Evolutionary conservation across 805 yeast genomes (phyloP).

Genomic region (Candida michaelii): DNA sequence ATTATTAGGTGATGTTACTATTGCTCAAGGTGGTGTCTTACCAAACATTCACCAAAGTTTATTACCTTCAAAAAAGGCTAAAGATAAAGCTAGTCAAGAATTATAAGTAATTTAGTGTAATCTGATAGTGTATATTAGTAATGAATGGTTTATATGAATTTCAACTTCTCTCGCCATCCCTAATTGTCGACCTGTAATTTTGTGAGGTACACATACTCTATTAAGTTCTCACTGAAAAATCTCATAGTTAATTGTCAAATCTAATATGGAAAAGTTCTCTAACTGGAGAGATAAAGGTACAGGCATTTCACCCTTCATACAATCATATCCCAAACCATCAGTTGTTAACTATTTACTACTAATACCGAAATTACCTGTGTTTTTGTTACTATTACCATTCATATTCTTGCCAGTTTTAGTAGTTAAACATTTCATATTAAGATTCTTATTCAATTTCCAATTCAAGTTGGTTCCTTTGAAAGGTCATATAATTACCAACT

Average conservation of each 20-base stretch:
- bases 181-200: background rate
- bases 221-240: background rate
- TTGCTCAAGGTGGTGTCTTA: conserved; percentile 99
- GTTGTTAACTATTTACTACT: conserved; percentile 10
- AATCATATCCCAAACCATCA: conserved; percentile 31
- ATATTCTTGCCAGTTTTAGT: conserved; percentile 20
- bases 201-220: too few relatives aligned
- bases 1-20: conserved; percentile 87
- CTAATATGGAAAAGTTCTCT: conserved; percentile 75
- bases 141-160: conserved; percentile 12
- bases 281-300: conserved; percentile 88
- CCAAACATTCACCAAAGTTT: conserved; percentile 95
- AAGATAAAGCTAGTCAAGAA: conserved; percentile 66
- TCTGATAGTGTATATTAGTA: conserved; percentile 17
- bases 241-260: background rate
- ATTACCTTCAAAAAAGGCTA: conserved; percentile 74
- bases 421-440: conserved; percentile 21
- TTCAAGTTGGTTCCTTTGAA: conserved; percentile 19
- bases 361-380: conserved; percentile 32
- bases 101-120: conserved; percentile 37
- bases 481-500: conserved; percentile 47
- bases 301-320: conserved; percentile 89
- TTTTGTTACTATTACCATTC: conserved; percentile 18
- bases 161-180: background rate
- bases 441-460: conserved; percentile 42